phyloP scores from a whole-genome alignment of 352 stramenopile genomes.

The Phytophthora agathidicida region DNA sequence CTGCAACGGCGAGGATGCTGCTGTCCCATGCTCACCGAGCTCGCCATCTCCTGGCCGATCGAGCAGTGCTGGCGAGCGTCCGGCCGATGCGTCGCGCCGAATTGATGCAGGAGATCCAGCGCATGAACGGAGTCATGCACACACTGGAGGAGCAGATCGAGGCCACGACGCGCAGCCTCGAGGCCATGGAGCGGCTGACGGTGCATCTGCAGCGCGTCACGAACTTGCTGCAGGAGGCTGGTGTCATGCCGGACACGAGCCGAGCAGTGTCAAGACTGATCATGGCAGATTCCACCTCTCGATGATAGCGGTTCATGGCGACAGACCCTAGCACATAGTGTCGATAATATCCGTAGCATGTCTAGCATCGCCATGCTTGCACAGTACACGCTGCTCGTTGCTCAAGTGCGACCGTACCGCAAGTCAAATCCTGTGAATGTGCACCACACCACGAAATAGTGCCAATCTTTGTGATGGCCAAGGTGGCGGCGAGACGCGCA shows the following conservation, averaged over 20 bases:
- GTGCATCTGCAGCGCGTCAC: conserved; percentile 35
- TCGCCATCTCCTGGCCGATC: conserved; percentile 28
- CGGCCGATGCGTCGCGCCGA: conserved; percentile 30
- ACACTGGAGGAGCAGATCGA: conserved; percentile 44
- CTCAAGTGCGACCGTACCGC: too few relatives aligned
- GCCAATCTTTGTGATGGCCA: too few relatives aligned
- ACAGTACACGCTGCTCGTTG: too few relatives aligned
- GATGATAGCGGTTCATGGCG: too few relatives aligned
- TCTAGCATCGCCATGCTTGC: too few relatives aligned
- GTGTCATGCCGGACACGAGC: background rate
- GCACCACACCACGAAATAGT: background rate
- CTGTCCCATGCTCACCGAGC: conserved; percentile 27
- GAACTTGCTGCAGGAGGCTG: conserved; percentile 18
- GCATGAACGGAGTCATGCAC: conserved; percentile 32
- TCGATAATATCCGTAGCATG: too few relatives aligned
- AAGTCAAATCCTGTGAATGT: too few relatives aligned
- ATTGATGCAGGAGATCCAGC: conserved; percentile 44
- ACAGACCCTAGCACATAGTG: too few relatives aligned
- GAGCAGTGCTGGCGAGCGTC: conserved; percentile 22
- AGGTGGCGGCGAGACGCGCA: conserved; percentile 42
- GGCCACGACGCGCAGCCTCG: conserved; percentile 35
- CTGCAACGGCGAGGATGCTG: conserved; percentile 1
- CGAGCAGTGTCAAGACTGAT: background rate
- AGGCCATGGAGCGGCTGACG: conserved; percentile 39
- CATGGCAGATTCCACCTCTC: background rate